phyloP scores from a whole-genome alignment of 2,329 filamentous ascomycete species.

The Ceratocystis papillata region DNA sequence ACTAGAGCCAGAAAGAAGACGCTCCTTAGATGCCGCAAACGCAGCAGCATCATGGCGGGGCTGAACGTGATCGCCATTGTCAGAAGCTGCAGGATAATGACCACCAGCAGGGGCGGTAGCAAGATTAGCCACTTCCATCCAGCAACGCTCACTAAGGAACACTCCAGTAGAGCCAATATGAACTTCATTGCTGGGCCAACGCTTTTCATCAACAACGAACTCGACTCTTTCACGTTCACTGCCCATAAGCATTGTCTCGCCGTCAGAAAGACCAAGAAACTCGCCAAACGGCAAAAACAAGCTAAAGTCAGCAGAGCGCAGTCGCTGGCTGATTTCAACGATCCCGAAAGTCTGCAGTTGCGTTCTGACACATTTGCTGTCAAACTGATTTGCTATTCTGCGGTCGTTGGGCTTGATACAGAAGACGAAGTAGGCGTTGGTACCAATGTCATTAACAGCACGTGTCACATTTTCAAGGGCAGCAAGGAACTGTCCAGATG shows the following conservation, averaged over 20 bases:
- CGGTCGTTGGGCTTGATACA: conserved; percentile 96
- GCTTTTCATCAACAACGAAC: conserved; percentile 79
- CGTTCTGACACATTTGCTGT: conserved; percentile 92
- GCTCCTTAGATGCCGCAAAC: conserved; percentile 54
- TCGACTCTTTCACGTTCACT: conserved; percentile 88
- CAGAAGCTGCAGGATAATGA: conserved; percentile 45
- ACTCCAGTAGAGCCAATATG: conserved; percentile 83
- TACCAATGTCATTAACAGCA: conserved; percentile 67
- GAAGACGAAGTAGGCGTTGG: conserved; percentile 93
- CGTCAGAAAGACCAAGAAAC: conserved; percentile 79
- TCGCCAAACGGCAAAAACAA: conserved; percentile 92
- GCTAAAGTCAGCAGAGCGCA: conserved; percentile 89
- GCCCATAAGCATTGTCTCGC: conserved; percentile 75
- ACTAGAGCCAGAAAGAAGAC: conserved; percentile 44
- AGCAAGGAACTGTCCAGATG: conserved; percentile 81
- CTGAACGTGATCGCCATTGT: conserved; percentile 51
- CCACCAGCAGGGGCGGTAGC: conserved; percentile 31
- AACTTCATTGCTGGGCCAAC: conserved; percentile 87
- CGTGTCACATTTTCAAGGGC: conserved; percentile 85
- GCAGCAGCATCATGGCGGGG: conserved; percentile 42
- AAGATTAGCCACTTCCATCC: conserved; percentile 77
- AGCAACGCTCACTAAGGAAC: conserved; percentile 90
- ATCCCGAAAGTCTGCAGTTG: conserved; percentile 95
- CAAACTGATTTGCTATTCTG: conserved; percentile 95
- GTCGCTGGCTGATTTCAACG: conserved; percentile 86